Percentiles rank a stretch among this genome's conserved stretches.
phyloP scores from a whole-genome alignment of 331 rosid genomes.

The Malus hybrid region DNA sequence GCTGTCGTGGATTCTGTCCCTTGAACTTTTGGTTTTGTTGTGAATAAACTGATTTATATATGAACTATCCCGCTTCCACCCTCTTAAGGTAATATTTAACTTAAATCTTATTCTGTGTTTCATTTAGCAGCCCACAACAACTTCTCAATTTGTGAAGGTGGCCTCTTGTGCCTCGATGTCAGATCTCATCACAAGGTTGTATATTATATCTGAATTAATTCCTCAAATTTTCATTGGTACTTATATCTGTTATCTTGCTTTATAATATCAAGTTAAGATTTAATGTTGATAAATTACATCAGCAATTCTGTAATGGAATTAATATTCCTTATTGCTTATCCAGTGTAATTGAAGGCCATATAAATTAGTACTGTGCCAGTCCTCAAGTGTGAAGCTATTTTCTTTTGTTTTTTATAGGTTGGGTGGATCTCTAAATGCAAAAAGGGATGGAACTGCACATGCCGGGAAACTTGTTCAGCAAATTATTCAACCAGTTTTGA shows the following conservation, averaged over 20 bases:
- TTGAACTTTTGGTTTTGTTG: background rate
- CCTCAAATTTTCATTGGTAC: background rate
- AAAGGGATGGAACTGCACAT: slow-evolving; percentile 64
- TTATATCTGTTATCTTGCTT: background rate
- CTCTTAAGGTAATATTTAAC: background rate
- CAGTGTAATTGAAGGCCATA: background rate
- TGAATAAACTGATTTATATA: background rate
- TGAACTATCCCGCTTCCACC: background rate
- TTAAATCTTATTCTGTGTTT: slow-evolving; percentile 4
- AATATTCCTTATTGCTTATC: background rate
- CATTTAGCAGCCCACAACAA: slow-evolving; percentile 42
- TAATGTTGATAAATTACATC: background rate
- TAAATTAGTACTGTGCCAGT: background rate
- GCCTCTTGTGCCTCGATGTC: slow-evolving; percentile 67
- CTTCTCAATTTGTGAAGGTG: slow-evolving; percentile 59
- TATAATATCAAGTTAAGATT: background rate
- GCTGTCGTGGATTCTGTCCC: background rate
- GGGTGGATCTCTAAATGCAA: slow-evolving; percentile 52
- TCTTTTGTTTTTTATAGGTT: slow-evolving; percentile 38
- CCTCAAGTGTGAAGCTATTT: background rate
- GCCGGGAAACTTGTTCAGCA: slow-evolving; percentile 68
- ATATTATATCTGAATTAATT: background rate
- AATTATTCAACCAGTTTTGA: slow-evolving; percentile 66
- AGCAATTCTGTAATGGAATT: background rate
- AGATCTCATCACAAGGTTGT: slow-evolving; percentile 72